These are phyloP conservation scores for Xylaria acuta DNA, from an alignment of 495 filamentous ascomycete species.

Conservation along the genomic window DNA sequence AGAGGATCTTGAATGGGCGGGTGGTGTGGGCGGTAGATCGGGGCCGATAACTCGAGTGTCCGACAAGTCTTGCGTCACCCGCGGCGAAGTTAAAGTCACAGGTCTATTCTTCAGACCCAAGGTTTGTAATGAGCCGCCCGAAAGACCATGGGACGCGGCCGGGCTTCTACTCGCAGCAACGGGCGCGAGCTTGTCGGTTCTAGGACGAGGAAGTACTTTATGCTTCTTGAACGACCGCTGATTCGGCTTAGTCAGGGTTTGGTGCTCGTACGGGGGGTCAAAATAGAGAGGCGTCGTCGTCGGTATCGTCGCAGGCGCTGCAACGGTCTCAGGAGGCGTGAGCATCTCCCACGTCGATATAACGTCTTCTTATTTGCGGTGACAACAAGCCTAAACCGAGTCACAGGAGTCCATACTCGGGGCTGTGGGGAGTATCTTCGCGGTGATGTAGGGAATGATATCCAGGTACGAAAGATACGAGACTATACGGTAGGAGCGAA, in stretches of 20 bases:
- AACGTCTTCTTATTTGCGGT: conserved; percentile 17
- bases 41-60: conserved; percentile 40
- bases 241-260: conserved; percentile 33
- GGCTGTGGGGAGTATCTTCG: not conserved
- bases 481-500: not conserved
- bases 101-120: conserved; percentile 33
- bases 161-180: conserved; percentile 30
- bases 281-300: conserved; percentile 40
- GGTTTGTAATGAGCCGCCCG: conserved; percentile 34
- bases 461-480: not conserved
- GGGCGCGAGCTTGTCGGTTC: conserved; percentile 38
- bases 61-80: conserved; percentile 40
- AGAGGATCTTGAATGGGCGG: conserved; percentile 58
- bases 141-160: conserved; percentile 29
- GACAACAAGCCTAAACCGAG: conserved; percentile 20
- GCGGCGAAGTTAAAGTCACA: conserved; percentile 32
- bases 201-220: conserved; percentile 60
- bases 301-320: conserved; percentile 33
- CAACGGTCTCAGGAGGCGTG: conserved; percentile 33
- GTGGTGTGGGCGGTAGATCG: conserved; percentile 60
- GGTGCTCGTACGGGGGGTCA: conserved; percentile 34
- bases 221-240: conserved; percentile 60
- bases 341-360: conserved; percentile 35
- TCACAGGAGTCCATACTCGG: conserved; percentile 24
- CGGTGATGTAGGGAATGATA: not conserved